These are phyloP conservation scores for Spathaspora passalidarum DNA, from an alignment of 805 yeast genomes.

Conservation along the genomic window DNA sequence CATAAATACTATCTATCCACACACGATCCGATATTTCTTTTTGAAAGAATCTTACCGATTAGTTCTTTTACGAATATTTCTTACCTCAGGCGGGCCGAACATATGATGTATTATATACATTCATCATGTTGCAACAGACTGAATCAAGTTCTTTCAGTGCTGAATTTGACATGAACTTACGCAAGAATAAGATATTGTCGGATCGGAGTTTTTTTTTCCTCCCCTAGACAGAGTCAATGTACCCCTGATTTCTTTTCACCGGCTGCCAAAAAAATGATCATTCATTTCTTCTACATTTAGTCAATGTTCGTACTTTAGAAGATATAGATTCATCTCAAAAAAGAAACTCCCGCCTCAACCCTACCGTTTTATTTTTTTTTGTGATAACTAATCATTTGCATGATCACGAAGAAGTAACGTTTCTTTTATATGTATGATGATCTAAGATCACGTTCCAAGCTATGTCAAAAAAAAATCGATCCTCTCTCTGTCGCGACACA, in stretches of 20 bases:
- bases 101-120: too few species aligned
- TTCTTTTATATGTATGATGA: too few species aligned
- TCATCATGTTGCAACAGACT: not conserved
- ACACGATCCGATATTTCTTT: not conserved
- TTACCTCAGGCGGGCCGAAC: not conserved
- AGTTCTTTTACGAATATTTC: not conserved
- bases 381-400: too few species aligned
- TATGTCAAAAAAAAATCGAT: not conserved
- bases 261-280: not conserved
- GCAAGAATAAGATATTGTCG: too few species aligned
- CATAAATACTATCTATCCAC: not conserved
- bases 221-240: not conserved
- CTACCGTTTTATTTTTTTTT: too few species aligned
- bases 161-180: too few species aligned
- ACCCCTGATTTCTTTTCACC: not conserved
- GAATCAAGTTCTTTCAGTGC: too few species aligned
- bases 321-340: too few species aligned
- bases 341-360: too few species aligned
- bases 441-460: too few species aligned
- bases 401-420: too few species aligned
- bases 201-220: not conserved
- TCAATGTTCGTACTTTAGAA: too few species aligned
- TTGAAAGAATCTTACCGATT: not conserved
- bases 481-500: not conserved
- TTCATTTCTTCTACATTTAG: not conserved